Evolutionary conservation across 371 early-diverging fungal genomes (phyloP).

Genomic region (Circinella umbellata): DNA sequence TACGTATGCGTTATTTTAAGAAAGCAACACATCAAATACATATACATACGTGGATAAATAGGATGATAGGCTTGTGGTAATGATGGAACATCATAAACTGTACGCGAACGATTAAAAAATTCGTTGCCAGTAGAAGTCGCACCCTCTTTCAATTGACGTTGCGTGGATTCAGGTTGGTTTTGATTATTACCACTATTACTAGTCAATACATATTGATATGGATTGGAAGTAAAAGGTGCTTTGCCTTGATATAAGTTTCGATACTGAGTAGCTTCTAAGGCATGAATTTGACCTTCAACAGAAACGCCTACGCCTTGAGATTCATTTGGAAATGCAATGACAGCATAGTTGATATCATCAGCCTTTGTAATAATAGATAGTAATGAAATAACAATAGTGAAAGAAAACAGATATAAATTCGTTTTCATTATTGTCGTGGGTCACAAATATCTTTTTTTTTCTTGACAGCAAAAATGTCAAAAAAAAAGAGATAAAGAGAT

Average conservation of each 20-base stretch:
- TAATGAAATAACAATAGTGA: neutral
- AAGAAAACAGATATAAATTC: neutral
- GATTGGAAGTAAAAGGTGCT: conserved; percentile 31
- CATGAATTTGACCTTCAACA: conserved; percentile 30
- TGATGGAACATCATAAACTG: conserved; percentile 43
- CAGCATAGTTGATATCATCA: conserved; percentile 40
- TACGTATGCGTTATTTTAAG: too few relatives aligned
- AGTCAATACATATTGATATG: conserved; percentile 35
- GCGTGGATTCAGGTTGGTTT: conserved; percentile 25
- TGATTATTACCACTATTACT: conserved; percentile 2
- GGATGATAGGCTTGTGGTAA: conserved; percentile 57
- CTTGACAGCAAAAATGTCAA: too few relatives aligned
- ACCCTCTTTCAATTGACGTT: conserved; percentile 36
- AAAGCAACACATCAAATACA: too few relatives aligned
- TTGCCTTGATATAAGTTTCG: conserved; percentile 38
- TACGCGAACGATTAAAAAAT: conserved; percentile 49
- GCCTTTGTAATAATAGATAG: conserved; percentile 6
- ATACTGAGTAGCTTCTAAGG: conserved; percentile 19
- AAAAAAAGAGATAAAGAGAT: too few relatives aligned
- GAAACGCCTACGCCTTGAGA: conserved; percentile 36
- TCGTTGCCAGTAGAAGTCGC: conserved; percentile 53
- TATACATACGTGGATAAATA: conserved; percentile 39
- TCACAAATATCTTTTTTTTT: too few relatives aligned
- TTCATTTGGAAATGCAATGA: conserved; percentile 41
- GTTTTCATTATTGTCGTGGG: neutral